Base-by-base conservation (phyloP, 1,284 basidiomycete species). In the Apiotrichum akiyoshidainum region DNA sequence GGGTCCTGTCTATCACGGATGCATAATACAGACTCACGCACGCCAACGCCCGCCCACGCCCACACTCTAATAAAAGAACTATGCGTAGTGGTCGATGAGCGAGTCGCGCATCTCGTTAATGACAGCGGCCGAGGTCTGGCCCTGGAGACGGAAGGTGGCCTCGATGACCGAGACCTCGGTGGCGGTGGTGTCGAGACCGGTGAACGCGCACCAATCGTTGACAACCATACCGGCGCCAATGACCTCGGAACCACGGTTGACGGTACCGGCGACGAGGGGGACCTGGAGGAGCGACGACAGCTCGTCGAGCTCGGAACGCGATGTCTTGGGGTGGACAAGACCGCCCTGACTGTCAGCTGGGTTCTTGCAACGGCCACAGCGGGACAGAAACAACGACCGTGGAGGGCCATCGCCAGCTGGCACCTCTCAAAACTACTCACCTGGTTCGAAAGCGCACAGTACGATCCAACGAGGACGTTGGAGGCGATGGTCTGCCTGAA, bases 191-290 rank as follows among this genome's bases (percentile, higher is more conserved):
- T 97, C 93, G 45, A 95, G 83, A 44, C 93, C 93, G 34, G 91
- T 92, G 79, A 99, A 99, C 17, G 96, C 95, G 80, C 90, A 92
- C 92, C 94, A 99, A 78, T 99, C 94, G 74, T 99, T 99, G 60
- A 98, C 96, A 57, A 99, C 91, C 52, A 99, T 82, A 26, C 96
- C 96, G 9, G 95, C 96, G 51, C 96, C 96, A 68, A 99, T 89
- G 46, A 99, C 91, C 70, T 98, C 94, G 51, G 92, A 96, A 70
- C 95, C 95, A 72, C 96, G 88, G 80, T 99, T 99, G 56, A 99
- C 92, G 6, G 96, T 98, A 40, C 96, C 95, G 45, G 96, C 92
- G 65, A 99, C 94, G 33, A 99, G 80, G 1, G 96, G 96, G 9
- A 99, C 85, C 76, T 99, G 96, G 57, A 99, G 81, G 75, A 99